These are phyloP conservation scores for Bipolaris oryzae DNA, from an alignment of 2,329 filamentous ascomycete species.

Conservation along the genomic window DNA sequence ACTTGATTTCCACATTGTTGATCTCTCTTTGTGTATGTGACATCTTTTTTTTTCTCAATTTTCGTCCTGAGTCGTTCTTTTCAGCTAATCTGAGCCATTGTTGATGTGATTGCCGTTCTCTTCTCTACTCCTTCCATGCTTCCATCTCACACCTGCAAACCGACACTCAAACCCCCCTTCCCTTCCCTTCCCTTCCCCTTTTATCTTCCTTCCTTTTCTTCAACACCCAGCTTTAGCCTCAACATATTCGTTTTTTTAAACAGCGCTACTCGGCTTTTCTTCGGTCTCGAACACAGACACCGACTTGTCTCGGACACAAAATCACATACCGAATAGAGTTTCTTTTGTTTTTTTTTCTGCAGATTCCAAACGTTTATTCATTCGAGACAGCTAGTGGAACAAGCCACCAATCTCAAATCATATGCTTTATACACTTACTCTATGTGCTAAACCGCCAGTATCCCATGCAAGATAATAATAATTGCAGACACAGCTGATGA, in stretches of 20 bases:
- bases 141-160: neutral
- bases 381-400: neutral
- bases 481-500: neutral
- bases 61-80: neutral
- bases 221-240: too few relatives aligned
- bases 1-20: neutral
- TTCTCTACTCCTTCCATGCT: neutral
- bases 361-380: too few relatives aligned
- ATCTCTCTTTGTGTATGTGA: neutral
- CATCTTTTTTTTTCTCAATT: neutral
- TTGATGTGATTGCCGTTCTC: too few relatives aligned
- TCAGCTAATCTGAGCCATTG: too few relatives aligned
- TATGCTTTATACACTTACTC: slow-evolving; percentile 15
- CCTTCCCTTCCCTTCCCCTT: too few relatives aligned
- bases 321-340: too few relatives aligned
- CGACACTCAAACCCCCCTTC: too few relatives aligned
- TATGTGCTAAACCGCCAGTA: neutral
- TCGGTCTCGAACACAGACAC: too few relatives aligned
- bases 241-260: too few relatives aligned
- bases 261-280: too few relatives aligned
- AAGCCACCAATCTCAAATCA: neutral
- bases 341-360: too few relatives aligned
- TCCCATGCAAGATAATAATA: neutral
- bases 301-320: neutral
- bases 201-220: too few relatives aligned